Base-by-base conservation (phyloP, 331 rosid species). In the Rhamnella rubrinervis region DNA sequence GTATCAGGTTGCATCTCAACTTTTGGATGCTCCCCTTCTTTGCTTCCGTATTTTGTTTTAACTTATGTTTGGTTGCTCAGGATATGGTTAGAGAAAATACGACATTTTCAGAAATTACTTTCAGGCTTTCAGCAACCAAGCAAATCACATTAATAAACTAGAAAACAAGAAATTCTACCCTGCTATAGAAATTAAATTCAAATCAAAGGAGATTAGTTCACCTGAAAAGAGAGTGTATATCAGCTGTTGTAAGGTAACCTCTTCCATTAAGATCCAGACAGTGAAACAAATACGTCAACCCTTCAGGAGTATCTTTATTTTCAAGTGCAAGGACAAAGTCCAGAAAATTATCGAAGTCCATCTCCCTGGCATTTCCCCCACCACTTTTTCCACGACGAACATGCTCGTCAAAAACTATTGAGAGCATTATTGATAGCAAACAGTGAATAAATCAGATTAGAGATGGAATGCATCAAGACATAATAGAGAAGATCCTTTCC, bases 251-350 rank as follows among this genome's bases (percentile, higher is more conserved):
- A 63, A 95, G 97, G 84, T 59, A 80, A 59, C 99, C 97, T 79
- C 95, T 88, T 50, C 96, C 99, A 11, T 95, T 84, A 78, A 95
- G 99, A 87, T 95, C 99, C 77, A 95, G 99, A 75, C 99, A 89
- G 5, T 96, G 86, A 76, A 95, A 95, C 85, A 95, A 85, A 82
- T 95, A 95, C 49, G 97, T 89, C 78, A 95, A 80, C 41, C 98
- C 98, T 76, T 93, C 98, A 1, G 97, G 99, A 31, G 96, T 89
- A 81, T 95, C 99, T 83, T 95, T 95, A 71, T 95, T 95, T 82
- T 95, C 99, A 61, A 86, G 86, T 77, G 97, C 99, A 74, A 95
- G 89, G 72, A 91, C 97, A 64, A 95, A 95, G 77, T 95, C 96
- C 77, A 91, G 77, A 84, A 89, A 95, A 80, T 96, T 80, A 19